phyloP scores from a whole-genome alignment of 768 basidiomycete species.

The Gymnopilus junonius region DNA sequence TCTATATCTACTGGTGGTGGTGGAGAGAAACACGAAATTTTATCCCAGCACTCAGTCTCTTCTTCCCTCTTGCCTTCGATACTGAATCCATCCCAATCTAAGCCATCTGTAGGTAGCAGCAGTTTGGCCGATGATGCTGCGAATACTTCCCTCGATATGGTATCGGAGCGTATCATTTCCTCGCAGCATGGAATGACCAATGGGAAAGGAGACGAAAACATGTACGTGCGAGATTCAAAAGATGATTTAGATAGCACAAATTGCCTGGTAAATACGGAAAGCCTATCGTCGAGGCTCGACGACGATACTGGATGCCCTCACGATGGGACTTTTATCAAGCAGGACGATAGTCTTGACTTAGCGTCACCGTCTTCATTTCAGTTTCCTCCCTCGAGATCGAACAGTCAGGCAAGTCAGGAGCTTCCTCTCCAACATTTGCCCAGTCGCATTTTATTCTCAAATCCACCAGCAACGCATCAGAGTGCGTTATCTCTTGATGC shows the following conservation, averaged over 20 bases:
- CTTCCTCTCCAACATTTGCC: background rate
- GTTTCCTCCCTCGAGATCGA: slow-evolving; percentile 34
- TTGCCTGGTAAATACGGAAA: background rate
- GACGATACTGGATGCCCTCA: slow-evolving; percentile 23
- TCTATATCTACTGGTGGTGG: background rate
- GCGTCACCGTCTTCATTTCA: slow-evolving; percentile 45
- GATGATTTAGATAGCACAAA: background rate
- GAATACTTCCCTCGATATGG: background rate
- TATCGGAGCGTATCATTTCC: background rate
- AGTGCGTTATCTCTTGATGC: slow-evolving; percentile 62
- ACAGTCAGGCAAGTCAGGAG: background rate
- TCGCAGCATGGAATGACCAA: background rate
- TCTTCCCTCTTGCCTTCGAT: background rate
- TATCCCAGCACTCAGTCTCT: background rate
- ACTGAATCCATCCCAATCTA: background rate
- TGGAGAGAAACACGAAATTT: background rate
- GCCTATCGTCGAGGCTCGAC: slow-evolving; percentile 16
- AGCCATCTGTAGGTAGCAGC: background rate
- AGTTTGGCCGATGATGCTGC: background rate
- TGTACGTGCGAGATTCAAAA: background rate
- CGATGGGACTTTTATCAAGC: background rate
- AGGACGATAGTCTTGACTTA: slow-evolving; percentile 31
- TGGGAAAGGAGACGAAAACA: background rate
- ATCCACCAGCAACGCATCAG: slow-evolving; percentile 45
- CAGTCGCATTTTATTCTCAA: background rate